Conservation (phyloP, 768 basidiomycete genomes). For the Lentinula sp. region DNA sequence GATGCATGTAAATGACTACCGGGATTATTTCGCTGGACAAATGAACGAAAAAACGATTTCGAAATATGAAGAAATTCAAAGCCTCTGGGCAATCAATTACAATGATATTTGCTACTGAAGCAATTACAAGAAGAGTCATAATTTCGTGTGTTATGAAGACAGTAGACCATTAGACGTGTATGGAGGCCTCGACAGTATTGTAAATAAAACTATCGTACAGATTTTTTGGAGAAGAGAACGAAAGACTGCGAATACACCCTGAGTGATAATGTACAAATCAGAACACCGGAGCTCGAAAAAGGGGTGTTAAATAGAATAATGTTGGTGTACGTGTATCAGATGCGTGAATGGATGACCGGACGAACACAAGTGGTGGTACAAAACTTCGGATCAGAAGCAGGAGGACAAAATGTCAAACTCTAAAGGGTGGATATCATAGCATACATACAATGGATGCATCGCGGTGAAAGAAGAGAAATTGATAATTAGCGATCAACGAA, state of each 20-base stretch:
- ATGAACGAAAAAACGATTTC: too few relatives aligned
- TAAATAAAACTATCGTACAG: neutral
- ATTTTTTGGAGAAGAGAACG: neutral
- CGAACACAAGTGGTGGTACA: neutral
- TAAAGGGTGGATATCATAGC: neutral
- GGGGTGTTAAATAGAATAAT: neutral
- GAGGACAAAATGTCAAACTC: neutral
- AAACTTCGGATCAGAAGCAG: neutral
- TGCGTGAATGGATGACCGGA: neutral
- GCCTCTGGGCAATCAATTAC: neutral
- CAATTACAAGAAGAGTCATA: neutral
- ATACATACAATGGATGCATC: neutral
- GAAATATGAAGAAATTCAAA: too few relatives aligned
- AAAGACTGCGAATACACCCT: neutral
- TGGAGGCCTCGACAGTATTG: neutral
- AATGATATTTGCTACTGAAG: neutral
- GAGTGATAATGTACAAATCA: neutral
- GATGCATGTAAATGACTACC: too few relatives aligned
- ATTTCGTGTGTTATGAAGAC: conserved; percentile 1
- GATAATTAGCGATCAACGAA: neutral
- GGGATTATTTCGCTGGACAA: too few relatives aligned
- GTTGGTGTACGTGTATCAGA: neutral
- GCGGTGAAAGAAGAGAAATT: neutral
- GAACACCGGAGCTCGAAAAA: neutral
- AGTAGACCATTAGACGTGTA: conserved; percentile 7